Base-by-base conservation (phyloP, 148 eudicot species). In the Fagopyrum esculentum region DNA sequence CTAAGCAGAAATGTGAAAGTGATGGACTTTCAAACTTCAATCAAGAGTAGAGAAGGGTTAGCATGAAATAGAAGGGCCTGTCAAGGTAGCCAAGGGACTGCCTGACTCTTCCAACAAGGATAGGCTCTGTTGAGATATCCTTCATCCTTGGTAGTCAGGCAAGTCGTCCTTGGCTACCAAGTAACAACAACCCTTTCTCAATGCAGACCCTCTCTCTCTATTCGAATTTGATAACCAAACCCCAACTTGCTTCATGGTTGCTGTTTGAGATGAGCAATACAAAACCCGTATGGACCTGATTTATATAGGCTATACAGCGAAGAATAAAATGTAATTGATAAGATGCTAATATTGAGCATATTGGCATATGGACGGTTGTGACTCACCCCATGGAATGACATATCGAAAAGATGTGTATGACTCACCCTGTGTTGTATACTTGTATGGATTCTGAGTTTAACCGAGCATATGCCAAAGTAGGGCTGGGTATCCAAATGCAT, bases 91-190 rank as follows among this genome's bases (percentile, higher is more conserved):
- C 73, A 69, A 69, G 73, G 73, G 73, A 69, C 50, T 69, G 50
- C 73, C 73, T 44, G 51, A 26, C 12, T 66, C 71, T 30, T 44
- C 2, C 22, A 12, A 44, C 10, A 69, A 46, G 26, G 51, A 10
- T 22, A 44, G 3, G 48, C 71, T 40, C 47, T 10, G 11, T 35
- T 4, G 12, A 35, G 47, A 30, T 1, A 1, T 1, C 46, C 7
- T 17, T 66, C 22, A 13, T 45, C 50, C 22, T 69, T 4, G 4
- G 40, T 35, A 35, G 45, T n/a, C 73, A 69, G 73, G 73, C 73
- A 69, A 69, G 73, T 69, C 73, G 51, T 69, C 73, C 73, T 69
- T 69, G 73, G 73, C 73, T 69, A 69, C 73, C 51, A 44, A 69
- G 51, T 17, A 69, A 1, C 69, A 69, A 44, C 15, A 26, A 17